phyloP scores from a whole-genome alignment of 1,284 basidiomycete species.

The Trichosporon sp. region DNA sequence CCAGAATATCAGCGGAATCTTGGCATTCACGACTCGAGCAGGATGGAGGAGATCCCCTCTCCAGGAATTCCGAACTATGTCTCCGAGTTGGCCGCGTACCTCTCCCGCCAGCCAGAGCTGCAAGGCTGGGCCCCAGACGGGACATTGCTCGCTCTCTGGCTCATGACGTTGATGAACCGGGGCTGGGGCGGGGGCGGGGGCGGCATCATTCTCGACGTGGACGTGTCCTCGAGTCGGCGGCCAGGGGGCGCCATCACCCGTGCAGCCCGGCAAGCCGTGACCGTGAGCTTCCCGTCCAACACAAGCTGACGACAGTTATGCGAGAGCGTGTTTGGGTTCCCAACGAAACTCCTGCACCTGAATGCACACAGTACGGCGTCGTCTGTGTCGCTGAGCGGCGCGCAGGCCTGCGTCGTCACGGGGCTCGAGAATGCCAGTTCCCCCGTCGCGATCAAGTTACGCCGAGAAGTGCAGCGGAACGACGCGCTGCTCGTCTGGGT shows the following conservation, averaged over 20 bases:
- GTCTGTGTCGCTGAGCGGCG: slow-evolving; percentile 10
- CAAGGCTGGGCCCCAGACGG: slow-evolving; percentile 40
- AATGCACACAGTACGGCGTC: slow-evolving; percentile 12
- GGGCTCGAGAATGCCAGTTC: slow-evolving; percentile 42
- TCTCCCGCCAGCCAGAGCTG: slow-evolving; percentile 16
- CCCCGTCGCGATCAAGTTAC: slow-evolving; percentile 41
- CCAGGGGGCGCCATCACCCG: neutral
- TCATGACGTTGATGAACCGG: slow-evolving; percentile 38
- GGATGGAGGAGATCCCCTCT: neutral
- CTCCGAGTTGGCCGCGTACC: neutral
- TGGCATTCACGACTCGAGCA: neutral
- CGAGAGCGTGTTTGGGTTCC: slow-evolving; percentile 40
- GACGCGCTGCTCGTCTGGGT: slow-evolving; percentile 47
- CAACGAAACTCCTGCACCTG: slow-evolving; percentile 30
- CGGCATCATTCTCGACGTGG: slow-evolving; percentile 45
- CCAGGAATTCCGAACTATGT: neutral
- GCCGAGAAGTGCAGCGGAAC: slow-evolving; percentile 15
- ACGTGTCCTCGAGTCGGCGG: neutral
- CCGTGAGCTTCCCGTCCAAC: slow-evolving; percentile 17
- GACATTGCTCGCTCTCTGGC: slow-evolving; percentile 40
- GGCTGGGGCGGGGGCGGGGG: slow-evolving; percentile 34
- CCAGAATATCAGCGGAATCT: too few species aligned
- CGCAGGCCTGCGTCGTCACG: slow-evolving; percentile 37
- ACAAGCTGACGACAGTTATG: slow-evolving; percentile 31
- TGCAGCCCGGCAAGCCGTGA: neutral